These are phyloP conservation scores for Wickerhamomyces sp. DNA, from an alignment of 1,139 yeast species.

Conservation along the genomic window DNA sequence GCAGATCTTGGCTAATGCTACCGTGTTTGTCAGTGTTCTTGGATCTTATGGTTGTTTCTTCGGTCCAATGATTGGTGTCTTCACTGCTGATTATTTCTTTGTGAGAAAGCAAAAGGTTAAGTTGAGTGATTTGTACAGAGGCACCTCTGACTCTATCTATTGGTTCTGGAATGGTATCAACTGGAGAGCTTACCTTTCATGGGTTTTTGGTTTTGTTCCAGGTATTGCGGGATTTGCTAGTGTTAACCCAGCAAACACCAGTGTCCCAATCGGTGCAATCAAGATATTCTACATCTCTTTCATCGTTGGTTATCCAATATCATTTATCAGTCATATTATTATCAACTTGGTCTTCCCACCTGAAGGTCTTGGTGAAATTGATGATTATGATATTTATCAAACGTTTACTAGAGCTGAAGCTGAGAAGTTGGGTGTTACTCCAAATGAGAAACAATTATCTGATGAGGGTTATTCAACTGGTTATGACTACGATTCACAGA, in stretches of 20 bases:
- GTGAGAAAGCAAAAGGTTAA: slow-evolving; percentile 26
- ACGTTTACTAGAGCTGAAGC: slow-evolving; percentile 29
- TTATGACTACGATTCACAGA: background rate
- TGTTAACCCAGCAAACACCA: slow-evolving; percentile 26
- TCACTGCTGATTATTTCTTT: slow-evolving; percentile 26
- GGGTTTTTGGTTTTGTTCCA: slow-evolving; percentile 33
- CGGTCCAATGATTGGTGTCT: slow-evolving; percentile 28
- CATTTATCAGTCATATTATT: slow-evolving; percentile 25
- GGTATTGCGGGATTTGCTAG: slow-evolving; percentile 33
- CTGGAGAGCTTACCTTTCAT: slow-evolving; percentile 24
- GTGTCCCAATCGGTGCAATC: slow-evolving; percentile 25
- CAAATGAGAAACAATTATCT: slow-evolving; percentile 11
- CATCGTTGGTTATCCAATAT: slow-evolving; percentile 29
- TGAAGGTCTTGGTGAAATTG: slow-evolving; percentile 30
- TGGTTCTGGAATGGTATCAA: slow-evolving; percentile 30
- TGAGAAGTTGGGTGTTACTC: slow-evolving; percentile 17
- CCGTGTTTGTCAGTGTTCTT: slow-evolving; percentile 29
- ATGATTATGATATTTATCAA: slow-evolving; percentile 29
- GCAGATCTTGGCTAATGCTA: slow-evolving; percentile 29
- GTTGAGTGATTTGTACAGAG: slow-evolving; percentile 27
- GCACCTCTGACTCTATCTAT: slow-evolving; percentile 24
- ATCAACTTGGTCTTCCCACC: slow-evolving; percentile 29
- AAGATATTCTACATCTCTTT: slow-evolving; percentile 28
- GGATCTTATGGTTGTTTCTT: slow-evolving; percentile 28
- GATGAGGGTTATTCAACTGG: slow-evolving; percentile 4